phyloP scores from a whole-genome alignment of 2,329 filamentous ascomycete species.

The Penicillium sp. region DNA sequence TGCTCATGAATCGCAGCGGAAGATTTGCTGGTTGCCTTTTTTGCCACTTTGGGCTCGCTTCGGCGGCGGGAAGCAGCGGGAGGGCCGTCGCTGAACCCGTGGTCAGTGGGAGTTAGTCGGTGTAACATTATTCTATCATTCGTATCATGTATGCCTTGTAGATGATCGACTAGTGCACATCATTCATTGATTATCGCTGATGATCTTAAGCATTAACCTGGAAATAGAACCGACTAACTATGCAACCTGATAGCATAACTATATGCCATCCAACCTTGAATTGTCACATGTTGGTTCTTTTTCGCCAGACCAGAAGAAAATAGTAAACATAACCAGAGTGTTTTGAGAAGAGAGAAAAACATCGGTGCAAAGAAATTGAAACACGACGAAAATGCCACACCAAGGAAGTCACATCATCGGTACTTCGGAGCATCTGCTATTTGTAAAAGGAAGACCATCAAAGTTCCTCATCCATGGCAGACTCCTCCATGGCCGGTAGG shows the following conservation, averaged over 20 bases:
- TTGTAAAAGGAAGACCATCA: not conserved
- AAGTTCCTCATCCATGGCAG: not conserved
- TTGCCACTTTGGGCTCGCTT: conserved; percentile 13
- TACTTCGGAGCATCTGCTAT: no score
- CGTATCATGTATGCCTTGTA: not conserved
- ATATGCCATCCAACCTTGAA: no score
- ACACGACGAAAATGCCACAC: not conserved
- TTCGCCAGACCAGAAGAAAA: no score
- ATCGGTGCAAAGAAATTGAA: not conserved
- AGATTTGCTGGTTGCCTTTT: not conserved
- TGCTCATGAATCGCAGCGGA: not conserved
- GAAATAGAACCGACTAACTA: not conserved
- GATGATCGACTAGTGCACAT: not conserved
- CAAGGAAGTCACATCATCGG: not conserved
- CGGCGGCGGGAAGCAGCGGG: conserved; percentile 5
- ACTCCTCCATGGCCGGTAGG: not conserved
- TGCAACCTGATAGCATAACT: no score
- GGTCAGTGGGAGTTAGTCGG: not conserved
- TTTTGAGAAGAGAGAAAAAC: not conserved
- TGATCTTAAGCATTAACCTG: no score
- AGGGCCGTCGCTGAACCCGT: conserved; percentile 5
- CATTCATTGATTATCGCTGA: not conserved
- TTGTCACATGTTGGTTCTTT: no score
- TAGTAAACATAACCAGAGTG: not conserved
- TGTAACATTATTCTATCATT: not conserved